Base-by-base conservation (phyloP, 2,329 filamentous ascomycete species). In the Colletotrichum lupini region DNA sequence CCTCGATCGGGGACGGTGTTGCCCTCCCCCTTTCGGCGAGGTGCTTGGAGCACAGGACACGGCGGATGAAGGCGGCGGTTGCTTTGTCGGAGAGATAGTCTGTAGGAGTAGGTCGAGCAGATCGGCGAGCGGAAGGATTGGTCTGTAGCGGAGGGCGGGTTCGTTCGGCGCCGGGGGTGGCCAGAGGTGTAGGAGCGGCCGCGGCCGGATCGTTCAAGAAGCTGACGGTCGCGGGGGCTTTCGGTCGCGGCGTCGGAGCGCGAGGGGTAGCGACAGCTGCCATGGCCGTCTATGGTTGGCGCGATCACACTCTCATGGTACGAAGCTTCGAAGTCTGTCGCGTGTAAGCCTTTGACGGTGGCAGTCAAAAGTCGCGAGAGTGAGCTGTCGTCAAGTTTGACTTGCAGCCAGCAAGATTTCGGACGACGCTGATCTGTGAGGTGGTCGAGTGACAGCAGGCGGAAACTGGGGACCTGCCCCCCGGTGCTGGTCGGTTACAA, bases 1-100 rank as follows among this genome's bases (percentile, higher is more conserved):
- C 93, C 73, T 97, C 92, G 77, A 97, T 92, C 61, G 94, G 90
- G 35, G 84, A 82, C n/a, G 85, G 83, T 19, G 84, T 83, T 74
- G 83, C 83, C 71, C 83, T 83, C 57, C 88, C 89, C 77, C 92
- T 86, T 83, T 93, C 86, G 76, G 86, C 81, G 59, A 87, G 85
- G 68, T 92, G 88, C 77, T 94, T 92, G n/a, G 93, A 89, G 81
- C 94, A 98, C 60, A 98, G 90, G 49, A 92, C 92, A 62, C 95
- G 92, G 73, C 95, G 94, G 82, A 98, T 94, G 76, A 98, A 90
- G 74, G 92, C 89, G 30, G 91, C 85, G 0, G 95, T 97, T n/a
- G 93, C 92, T 79, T 91, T 92, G 80, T 98, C 93, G 49, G 93
- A 94, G 74, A 92, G 87, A 63, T 89, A 87, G 81, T 89, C 90